Percentiles rank a stretch among this genome's conserved stretches.
These are phyloP conservation scores for Hypoxylon sp. DNA, from an alignment of 2,329 filamentous ascomycete species.

Conservation along the genomic window DNA sequence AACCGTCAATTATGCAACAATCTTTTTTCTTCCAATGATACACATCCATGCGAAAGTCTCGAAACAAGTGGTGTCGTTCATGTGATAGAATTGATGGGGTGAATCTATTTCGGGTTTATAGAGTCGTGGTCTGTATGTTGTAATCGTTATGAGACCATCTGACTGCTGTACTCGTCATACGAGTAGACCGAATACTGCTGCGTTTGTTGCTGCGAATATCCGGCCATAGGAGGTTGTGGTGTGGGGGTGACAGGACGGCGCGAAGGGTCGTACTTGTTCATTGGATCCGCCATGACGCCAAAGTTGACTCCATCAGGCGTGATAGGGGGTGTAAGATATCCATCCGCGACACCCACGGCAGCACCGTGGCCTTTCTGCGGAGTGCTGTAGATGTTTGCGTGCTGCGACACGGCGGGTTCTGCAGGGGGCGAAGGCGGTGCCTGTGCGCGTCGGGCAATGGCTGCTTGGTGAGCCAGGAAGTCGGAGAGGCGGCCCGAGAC, in stretches of 20 bases:
- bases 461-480: slow-evolving; percentile 70
- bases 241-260: slow-evolving; percentile 73
- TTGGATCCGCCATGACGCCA: slow-evolving; percentile 55
- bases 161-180: slow-evolving; percentile 55
- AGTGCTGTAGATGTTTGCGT: slow-evolving; percentile 76
- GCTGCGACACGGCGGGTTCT: slow-evolving; percentile 63
- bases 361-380: slow-evolving; percentile 80
- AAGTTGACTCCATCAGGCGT: slow-evolving; percentile 78
- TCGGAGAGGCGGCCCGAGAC: slow-evolving; percentile 68
- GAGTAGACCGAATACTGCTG: slow-evolving; percentile 60
- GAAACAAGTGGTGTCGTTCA: slow-evolving; percentile 31
- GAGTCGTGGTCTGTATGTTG: slow-evolving; percentile 7
- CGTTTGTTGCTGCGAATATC: slow-evolving; percentile 56
- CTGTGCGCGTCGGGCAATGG: slow-evolving; percentile 61
- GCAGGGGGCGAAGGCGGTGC: slow-evolving; percentile 70
- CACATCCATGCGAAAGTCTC: slow-evolving; percentile 49
- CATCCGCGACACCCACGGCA: slow-evolving; percentile 72
- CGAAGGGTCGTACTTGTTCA: slow-evolving; percentile 63
- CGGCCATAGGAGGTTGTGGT: slow-evolving; percentile 57
- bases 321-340: slow-evolving; percentile 87
- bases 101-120: slow-evolving; percentile 32
- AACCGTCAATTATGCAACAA: slow-evolving; percentile 59
- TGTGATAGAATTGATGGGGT: slow-evolving; percentile 40
- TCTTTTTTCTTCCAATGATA: slow-evolving; percentile 58
- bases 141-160: slow-evolving; percentile 46